These are phyloP conservation scores for Durotheca rogersii DNA, from an alignment of 495 filamentous ascomycete species.

Conservation along the genomic window DNA sequence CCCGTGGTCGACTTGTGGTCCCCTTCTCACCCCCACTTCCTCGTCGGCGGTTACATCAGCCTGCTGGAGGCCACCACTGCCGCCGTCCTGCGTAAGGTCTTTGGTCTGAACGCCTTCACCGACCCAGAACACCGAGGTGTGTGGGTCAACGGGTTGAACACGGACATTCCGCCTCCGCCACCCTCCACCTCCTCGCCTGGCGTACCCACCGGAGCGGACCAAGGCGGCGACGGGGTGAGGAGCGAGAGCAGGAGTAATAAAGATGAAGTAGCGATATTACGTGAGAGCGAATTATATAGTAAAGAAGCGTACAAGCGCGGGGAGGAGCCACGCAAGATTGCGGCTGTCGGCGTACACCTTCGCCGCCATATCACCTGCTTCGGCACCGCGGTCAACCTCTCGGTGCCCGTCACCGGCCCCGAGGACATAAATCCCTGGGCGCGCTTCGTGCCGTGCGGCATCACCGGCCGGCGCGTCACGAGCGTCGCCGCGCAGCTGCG, in stretches of 20 bases:
- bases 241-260: background rate
- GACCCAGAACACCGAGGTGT: constrained; percentile 78
- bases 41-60: constrained; percentile 66
- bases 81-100: constrained; percentile 51
- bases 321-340: constrained; percentile 70
- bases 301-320: too few relatives aligned
- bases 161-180: background rate
- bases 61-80: constrained; percentile 76
- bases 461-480: constrained; percentile 75
- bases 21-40: constrained; percentile 39
- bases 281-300: too few relatives aligned
- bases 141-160: constrained; percentile 55
- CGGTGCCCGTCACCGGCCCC: constrained; percentile 44
- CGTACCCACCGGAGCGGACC: too few relatives aligned
- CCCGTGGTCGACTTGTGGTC: constrained; percentile 73
- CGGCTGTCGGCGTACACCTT: constrained; percentile 86
- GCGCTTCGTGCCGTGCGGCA: constrained; percentile 82
- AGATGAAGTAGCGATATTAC: too few relatives aligned
- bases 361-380: constrained; percentile 80
- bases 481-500: constrained; percentile 51
- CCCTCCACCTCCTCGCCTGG: too few relatives aligned
- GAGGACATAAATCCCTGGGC: constrained; percentile 43
- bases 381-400: constrained; percentile 82
- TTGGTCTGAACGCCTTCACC: constrained; percentile 58
- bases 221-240: background rate